A percentile compares a stretch with the other conserved stretches of the same genome.
Conservation (phyloP, 345 rosid genomes). For the Arabidopsis suecica region DNA sequence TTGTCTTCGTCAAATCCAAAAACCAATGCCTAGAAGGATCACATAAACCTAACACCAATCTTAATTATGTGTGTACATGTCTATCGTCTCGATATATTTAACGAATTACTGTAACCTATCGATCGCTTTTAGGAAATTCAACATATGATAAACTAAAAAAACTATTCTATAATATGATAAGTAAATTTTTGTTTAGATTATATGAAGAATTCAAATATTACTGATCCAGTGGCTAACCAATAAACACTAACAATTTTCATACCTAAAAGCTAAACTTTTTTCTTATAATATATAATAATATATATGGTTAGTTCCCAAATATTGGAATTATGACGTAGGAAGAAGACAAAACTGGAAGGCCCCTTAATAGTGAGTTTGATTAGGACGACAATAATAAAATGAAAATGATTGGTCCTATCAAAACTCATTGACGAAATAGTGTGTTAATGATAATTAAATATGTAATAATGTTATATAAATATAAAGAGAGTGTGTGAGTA, state of each 20-base stretch:
- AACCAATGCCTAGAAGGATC: conserved; percentile 5
- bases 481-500: background rate
- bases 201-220: background rate
- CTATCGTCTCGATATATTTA: too few species aligned
- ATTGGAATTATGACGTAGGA: background rate
- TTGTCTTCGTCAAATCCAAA: conserved; percentile 7
- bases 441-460: background rate
- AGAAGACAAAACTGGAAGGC: conserved; percentile 10
- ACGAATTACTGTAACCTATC: too few species aligned
- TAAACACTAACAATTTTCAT: background rate
- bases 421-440: conserved; percentile 5
- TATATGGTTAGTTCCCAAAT: background rate
- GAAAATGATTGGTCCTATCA: conserved; percentile 9
- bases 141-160: background rate
- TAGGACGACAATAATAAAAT: background rate
- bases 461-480: background rate
- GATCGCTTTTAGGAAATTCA: background rate
- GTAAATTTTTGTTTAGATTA: background rate
- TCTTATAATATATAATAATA: background rate
- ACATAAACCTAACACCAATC: background rate
- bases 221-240: background rate
- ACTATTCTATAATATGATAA: background rate
- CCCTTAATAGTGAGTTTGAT: conserved; percentile 11
- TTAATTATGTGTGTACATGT: too few species aligned
- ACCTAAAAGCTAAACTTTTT: background rate